Conservation (phyloP, 768 basidiomycete species). For the Xerocomus brunneocitrinus region DNA sequence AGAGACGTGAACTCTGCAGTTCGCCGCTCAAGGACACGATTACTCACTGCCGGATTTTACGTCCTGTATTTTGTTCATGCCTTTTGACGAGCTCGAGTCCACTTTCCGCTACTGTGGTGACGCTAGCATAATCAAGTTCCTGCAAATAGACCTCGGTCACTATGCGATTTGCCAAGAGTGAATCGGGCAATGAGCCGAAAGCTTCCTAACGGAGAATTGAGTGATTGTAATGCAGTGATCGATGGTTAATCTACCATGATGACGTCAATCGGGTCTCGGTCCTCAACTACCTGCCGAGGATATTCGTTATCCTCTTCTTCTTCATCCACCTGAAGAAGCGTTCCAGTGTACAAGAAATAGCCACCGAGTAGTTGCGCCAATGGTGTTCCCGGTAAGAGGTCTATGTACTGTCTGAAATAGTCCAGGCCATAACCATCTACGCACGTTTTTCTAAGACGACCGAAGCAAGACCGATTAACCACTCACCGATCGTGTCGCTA, state of each 20-base stretch:
- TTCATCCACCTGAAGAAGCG: slow-evolving; percentile 39
- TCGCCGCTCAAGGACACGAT: neutral
- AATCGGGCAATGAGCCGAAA: slow-evolving; percentile 46
- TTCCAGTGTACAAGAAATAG: slow-evolving; percentile 62
- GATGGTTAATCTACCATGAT: slow-evolving; percentile 50
- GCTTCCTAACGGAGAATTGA: slow-evolving; percentile 44
- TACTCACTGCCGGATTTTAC: slow-evolving; percentile 45
- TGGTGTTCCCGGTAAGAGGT: slow-evolving; percentile 57
- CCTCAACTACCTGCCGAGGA: slow-evolving; percentile 20
- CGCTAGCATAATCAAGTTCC: slow-evolving; percentile 71
- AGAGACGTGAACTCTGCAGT: slow-evolving; percentile 1
- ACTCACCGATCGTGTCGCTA: slow-evolving; percentile 59
- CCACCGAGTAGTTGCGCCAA: slow-evolving; percentile 57
- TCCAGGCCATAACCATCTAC: slow-evolving; percentile 59
- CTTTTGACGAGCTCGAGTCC: slow-evolving; percentile 55
- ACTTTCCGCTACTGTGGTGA: slow-evolving; percentile 65
- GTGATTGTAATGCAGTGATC: neutral
- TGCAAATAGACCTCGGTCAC: slow-evolving; percentile 58
- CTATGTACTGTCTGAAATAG: slow-evolving; percentile 55
- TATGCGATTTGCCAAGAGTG: slow-evolving; percentile 64
- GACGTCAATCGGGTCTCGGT: slow-evolving; percentile 52
- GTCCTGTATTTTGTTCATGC: slow-evolving; percentile 56
- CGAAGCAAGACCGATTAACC: slow-evolving; percentile 1
- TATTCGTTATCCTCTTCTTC: slow-evolving; percentile 17
- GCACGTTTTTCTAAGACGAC: slow-evolving; percentile 1